Base-by-base conservation (phyloP, 768 basidiomycete species). In the Suillus brevipes region DNA sequence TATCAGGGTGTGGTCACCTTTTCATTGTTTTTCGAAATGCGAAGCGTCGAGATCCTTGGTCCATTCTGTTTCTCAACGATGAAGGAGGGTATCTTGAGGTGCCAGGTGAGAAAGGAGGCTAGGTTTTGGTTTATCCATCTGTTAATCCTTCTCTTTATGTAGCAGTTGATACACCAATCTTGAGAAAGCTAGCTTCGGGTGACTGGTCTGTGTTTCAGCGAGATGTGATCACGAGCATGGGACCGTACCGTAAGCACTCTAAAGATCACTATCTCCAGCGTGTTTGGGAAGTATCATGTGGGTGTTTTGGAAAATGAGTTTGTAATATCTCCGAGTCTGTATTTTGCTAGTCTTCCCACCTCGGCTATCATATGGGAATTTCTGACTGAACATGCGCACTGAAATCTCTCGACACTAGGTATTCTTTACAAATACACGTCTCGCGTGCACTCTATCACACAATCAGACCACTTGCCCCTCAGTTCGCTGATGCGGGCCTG, bases 151-250 rank as follows among this genome's bases (percentile, higher is more conserved):
- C n/a, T 38, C 14, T n/a, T 13, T 14, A 49, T 49, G 23, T 49
- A 56, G n/a, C n/a, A 13, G 6, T 37, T 1, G 13, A 37, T 6
- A 16, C 55, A 9, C 36, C 36, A 37, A 8, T 37, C 7, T 37
- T 56, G 55, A n/a, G n/a, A 37, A 56, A 23, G n/a, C 36, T 56
- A 16, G 55, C 55, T 56, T 37, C 36, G 18, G 55, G 55, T 20
- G 55, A 56, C 36, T 56, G 55, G 55, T 37, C 36, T 9, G 55
- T 56, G 20, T 56, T 56, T n/a, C 55, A 56, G 6, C n/a, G 36
- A 56, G 36, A 56, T 14, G 9, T 56, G n/a, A 37, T 37, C 36
- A 37, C 55, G 13, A 56, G 55, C 34, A 56, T 56, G n/a, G 55
- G 55, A 37, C 36, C 36, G 1, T 37, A 37, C n/a, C 55, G 36